Evolutionary conservation across 257 asterid species (phyloP), one percentile per base, ranked within the genome.

Genomic region (Plantago major): DNA sequence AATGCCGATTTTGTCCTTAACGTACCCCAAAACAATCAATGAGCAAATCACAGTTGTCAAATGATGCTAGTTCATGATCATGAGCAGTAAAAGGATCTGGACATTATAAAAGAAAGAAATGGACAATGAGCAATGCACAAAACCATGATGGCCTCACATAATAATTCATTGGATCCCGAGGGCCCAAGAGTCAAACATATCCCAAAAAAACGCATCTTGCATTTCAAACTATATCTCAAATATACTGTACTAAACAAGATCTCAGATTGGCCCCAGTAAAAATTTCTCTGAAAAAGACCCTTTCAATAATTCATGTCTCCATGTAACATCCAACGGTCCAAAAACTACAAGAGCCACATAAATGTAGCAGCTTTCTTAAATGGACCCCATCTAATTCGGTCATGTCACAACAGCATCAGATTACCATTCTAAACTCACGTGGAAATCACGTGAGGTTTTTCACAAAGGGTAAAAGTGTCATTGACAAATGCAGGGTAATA

Each of bases 361-460:
- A 61, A 13, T 22, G 46, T 43, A 61, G 40, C 40, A 33, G 40
- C 40, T 33, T 33, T 22, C 1, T 22, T 22, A 22, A 22, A 22
- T 22, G 71, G 71, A 58, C 44, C 79, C 68, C 66, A 63, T 48
- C 45, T 42, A 30, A 63, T 46, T 69, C 59, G 42, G 18, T 48
- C 80, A 74, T 72, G 66, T 77, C 26, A 76, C 13, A 65, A 62
- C 62, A 19, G 9, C 45, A 47, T 60, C 43, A 45, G 38, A 56
- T 38, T 55, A 47, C 60, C 62, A 76, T 49, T 64, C 69, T 52
- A 45, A 53, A 46, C 22, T 46, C 77, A 70, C 74, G 53, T 55
- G 71, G 66, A 55, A 11, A 53, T 66, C 84, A 80, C 69, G 79
- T 73, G 85, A 72, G 63, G 63, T 19, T 10, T 22, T 22, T 22